Percentiles rank a stretch among this genome's conserved stretches.
Conservation (phyloP, 805 yeast genomes). For the Saccharomycopsis capsularis region DNA sequence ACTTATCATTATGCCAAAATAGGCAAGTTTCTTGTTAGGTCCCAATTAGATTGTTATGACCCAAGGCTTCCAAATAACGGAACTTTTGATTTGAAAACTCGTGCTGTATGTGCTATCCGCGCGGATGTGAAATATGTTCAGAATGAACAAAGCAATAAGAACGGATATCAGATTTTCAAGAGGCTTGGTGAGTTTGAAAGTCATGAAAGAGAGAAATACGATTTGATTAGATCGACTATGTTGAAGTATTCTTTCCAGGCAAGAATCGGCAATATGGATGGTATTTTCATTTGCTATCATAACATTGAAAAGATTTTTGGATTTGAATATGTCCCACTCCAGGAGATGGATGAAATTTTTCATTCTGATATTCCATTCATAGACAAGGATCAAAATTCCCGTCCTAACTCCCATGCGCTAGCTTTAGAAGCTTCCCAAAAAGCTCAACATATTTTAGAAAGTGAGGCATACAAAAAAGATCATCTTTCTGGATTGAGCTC, state of each 20-base stretch:
- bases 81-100: conserved; percentile 82
- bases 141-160: conserved; percentile 31
- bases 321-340: conserved; percentile 76
- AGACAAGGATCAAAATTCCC: background rate
- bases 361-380: conserved; percentile 29
- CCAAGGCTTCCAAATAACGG: conserved; percentile 80
- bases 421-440: conserved; percentile 22
- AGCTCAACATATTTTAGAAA: too few species aligned
- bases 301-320: conserved; percentile 78
- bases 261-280: conserved; percentile 94
- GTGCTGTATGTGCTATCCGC: conserved; percentile 85
- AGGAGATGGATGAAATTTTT: conserved; percentile 58
- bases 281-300: conserved; percentile 88
- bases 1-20: conserved; percentile 69
- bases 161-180: conserved; percentile 61
- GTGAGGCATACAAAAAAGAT: background rate
- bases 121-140: conserved; percentile 64
- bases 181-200: conserved; percentile 65
- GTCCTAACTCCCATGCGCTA: background rate
- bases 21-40: conserved; percentile 71
- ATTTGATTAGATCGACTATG: conserved; percentile 67
- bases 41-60: conserved; percentile 85
- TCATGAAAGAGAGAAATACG: conserved; percentile 73
- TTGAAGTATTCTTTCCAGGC: conserved; percentile 88
- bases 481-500: conserved; percentile 34